phyloP scores from a whole-genome alignment of 768 basidiomycete species.

The Serendipita indica region DNA sequence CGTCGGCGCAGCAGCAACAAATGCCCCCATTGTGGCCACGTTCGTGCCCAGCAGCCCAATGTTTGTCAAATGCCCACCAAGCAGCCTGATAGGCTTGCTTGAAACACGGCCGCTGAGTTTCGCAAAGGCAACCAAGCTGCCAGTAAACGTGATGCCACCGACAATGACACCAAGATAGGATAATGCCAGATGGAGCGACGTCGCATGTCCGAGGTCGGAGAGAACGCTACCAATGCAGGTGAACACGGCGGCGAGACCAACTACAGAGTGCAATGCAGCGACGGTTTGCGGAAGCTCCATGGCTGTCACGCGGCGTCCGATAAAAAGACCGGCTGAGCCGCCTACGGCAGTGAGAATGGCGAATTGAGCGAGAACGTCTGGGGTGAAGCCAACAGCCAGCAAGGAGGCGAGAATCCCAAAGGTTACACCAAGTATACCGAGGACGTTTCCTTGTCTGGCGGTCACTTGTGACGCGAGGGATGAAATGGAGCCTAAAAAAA shows the following conservation, averaged over 20 bases:
- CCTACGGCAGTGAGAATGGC: conserved; percentile 64
- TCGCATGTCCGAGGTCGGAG: conserved; percentile 44
- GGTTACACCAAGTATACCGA: conserved; percentile 76
- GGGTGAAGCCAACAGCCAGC: conserved; percentile 68
- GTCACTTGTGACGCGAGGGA: conserved; percentile 67
- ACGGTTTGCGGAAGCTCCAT: conserved; percentile 81
- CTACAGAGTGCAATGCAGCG: conserved; percentile 72
- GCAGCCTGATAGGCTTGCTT: conserved; percentile 54
- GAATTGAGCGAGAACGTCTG: conserved; percentile 62
- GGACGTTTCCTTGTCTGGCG: conserved; percentile 72
- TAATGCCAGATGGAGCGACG: conserved; percentile 62
- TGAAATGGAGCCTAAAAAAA: conserved; percentile 49
- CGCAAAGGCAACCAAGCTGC: conserved; percentile 77
- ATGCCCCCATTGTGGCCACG: conserved; percentile 57
- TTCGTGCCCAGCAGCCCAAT: conserved; percentile 56
- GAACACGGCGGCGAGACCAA: conserved; percentile 77
- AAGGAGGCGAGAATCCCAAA: conserved; percentile 71
- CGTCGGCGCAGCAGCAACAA: conserved; percentile 51
- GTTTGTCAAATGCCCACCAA: conserved; percentile 68
- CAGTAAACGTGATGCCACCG: conserved; percentile 81
- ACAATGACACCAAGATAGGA: conserved; percentile 80
- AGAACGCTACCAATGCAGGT: conserved; percentile 75
- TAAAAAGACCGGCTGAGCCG: conserved; percentile 48
- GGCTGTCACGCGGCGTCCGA: conserved; percentile 72
- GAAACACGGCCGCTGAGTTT: conserved; percentile 75